A percentile compares a stretch with the other conserved stretches of the same genome.
Evolutionary conservation across 768 basidiomycete genomes (phyloP).

Genomic region (Cytidiella melzeri): DNA sequence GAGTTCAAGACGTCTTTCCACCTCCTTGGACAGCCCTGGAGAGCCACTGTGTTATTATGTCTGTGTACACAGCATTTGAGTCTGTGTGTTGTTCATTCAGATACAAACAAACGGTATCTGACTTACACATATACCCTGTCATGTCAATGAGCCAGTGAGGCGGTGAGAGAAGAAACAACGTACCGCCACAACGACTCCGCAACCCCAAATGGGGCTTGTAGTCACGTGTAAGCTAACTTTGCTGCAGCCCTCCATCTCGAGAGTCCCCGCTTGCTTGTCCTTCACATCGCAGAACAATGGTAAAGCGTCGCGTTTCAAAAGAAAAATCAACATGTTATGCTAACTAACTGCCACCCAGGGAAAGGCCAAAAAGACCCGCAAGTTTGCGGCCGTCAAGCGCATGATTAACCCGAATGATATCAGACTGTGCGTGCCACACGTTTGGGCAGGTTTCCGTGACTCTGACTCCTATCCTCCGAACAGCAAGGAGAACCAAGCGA

Average conservation of each 20-base stretch:
- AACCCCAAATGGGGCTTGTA: background rate
- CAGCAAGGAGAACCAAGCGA: constrained; percentile 92
- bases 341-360: constrained; percentile 44
- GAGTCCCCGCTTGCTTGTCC: background rate
- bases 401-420: constrained; percentile 92
- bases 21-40: too few relatives aligned
- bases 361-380: constrained; percentile 89
- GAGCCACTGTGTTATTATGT: too few relatives aligned
- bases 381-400: constrained; percentile 92
- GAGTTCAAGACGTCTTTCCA: too few relatives aligned
- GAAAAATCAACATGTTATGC: background rate
- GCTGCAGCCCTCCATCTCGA: background rate
- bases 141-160: too few relatives aligned
- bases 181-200: constrained; percentile 5
- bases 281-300: background rate
- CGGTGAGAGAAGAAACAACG: too few relatives aligned
- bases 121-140: too few relatives aligned
- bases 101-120: too few relatives aligned
- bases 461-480: background rate
- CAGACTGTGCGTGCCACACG: constrained; percentile 58
- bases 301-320: too few relatives aligned
- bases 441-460: background rate
- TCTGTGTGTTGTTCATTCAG: too few relatives aligned
- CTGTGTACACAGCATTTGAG: too few relatives aligned
- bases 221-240: constrained; percentile 4